These are phyloP conservation scores for Pythium utonaiense DNA, from an alignment of 352 stramenopile species.

Conservation along the genomic window DNA sequence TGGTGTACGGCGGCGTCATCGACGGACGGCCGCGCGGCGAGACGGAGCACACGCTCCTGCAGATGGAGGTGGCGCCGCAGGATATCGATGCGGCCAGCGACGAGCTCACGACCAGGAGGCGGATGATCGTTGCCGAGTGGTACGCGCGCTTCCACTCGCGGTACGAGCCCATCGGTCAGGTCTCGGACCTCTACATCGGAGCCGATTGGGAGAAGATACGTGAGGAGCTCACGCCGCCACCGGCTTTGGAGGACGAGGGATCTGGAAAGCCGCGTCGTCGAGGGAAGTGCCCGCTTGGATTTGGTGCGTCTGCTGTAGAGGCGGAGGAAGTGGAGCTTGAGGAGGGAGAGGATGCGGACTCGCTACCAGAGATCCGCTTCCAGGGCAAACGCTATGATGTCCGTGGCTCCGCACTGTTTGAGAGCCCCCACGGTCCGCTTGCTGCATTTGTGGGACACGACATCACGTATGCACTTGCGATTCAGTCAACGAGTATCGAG, in stretches of 20 bases:
- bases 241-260: slow-evolving; percentile 9
- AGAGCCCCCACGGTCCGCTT: slow-evolving; percentile 31
- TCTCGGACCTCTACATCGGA: slow-evolving; percentile 43
- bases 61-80: slow-evolving; percentile 5
- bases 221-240: slow-evolving; percentile 28
- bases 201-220: slow-evolving; percentile 42
- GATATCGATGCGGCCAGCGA: slow-evolving; percentile 5
- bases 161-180: slow-evolving; percentile 42
- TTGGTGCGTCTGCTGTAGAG: slow-evolving; percentile 34
- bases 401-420: slow-evolving; percentile 44
- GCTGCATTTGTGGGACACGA: slow-evolving; percentile 59
- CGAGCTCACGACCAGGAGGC: slow-evolving; percentile 23
- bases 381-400: slow-evolving; percentile 58
- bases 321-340: slow-evolving; percentile 23
- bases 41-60: slow-evolving; percentile 19
- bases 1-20: slow-evolving; percentile 33
- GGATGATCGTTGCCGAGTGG: slow-evolving; percentile 49
- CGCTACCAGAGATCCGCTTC: slow-evolving; percentile 33
- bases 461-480: slow-evolving; percentile 49
- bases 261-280: slow-evolving; percentile 12
- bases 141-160: slow-evolving; percentile 45
- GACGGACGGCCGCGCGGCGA: not conserved
- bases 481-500: slow-evolving; percentile 34
- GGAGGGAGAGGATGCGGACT: not conserved
- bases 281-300: slow-evolving; percentile 59